Percentiles rank a stretch among this genome's conserved stretches.
Conservation (phyloP, 257 asterid species). For the Hygrophila difformis region DNA sequence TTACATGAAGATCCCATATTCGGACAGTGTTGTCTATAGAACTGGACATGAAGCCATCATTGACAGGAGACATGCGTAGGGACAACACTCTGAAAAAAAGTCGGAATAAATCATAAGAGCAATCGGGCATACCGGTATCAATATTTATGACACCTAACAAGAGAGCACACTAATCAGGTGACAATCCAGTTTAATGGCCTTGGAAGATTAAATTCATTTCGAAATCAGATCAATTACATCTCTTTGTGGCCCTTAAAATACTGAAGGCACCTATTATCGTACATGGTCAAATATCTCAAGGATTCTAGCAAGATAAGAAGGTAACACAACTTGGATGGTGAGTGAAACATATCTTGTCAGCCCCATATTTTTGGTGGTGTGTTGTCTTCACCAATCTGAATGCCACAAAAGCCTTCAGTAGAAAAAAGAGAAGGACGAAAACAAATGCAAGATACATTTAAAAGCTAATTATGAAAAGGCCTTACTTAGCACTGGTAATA, state of each 20-base stretch:
- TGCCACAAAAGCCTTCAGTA: conserved; percentile 8
- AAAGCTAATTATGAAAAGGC: no score
- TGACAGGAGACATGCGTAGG: conserved; percentile 90
- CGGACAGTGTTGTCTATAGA: conserved; percentile 91
- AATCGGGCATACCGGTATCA: background rate
- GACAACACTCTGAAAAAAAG: conserved; percentile 69
- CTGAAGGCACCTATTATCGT: conserved; percentile 92
- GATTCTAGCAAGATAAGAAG: conserved; percentile 78
- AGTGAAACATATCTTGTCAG: conserved; percentile 79
- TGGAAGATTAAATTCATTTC: no score
- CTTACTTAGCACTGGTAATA: no score
- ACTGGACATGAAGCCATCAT: conserved; percentile 95
- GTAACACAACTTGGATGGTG: conserved; percentile 87
- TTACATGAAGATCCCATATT: conserved; percentile 94
- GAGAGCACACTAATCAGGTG: no score
- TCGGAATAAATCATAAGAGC: conserved; percentile 10
- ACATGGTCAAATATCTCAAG: conserved; percentile 77
- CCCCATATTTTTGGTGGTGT: conserved; percentile 79
- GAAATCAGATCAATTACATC: conserved; percentile 33
- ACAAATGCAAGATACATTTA: no score
- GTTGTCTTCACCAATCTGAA: conserved; percentile 81
- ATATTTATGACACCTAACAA: no score
- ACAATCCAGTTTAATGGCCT: no score
- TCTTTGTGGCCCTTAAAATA: conserved; percentile 90
- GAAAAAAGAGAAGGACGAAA: no score